Evolutionary conservation across 2,329 filamentous ascomycete species (phyloP), one percentile per base, ranked within the genome.

Genomic region (Alternaria brassicicola): DNA sequence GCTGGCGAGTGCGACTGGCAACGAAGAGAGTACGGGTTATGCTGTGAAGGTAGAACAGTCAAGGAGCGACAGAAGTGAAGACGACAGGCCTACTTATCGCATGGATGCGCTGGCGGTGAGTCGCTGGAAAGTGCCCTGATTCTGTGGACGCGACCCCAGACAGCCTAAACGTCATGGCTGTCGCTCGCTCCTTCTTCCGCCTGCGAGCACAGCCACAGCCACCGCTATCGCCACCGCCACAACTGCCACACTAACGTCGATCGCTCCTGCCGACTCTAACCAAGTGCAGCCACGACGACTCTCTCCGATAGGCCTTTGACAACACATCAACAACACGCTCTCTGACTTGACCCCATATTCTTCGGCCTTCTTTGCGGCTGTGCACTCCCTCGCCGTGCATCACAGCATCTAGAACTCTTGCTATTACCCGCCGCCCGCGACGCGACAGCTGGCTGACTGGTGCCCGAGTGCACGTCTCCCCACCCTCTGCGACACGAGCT

Each of bases 361-460:
- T 64, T 63, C 60, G 46, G 7, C 68, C 67, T 66, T 66, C 61
- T 68, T 60, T 63, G 61, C 62, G 71, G 73, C 70, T 70, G 73
- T 75, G 69, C 67, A 68, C 54, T 3, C 3, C 8, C 35, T 39
- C 38, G 26, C 33, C 17, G 31, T 30, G 5, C 36, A 35, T 10
- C 33, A 45, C 6, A 60, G 36, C 61, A 39, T 35, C 62, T 66
- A 57, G 66, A 63, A 55, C 38, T 38, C 33, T 61, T 60, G 50
- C 54, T 42, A 46, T 51, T 25, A 47, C 49, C 49, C 43, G 48
- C 54, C 39, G 48, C 46, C 30, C 15, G 39, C 52, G 42, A 55
- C 49, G 52, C 57, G 49, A 55, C 52, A 39, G 45, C 48, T 41
- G 30, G 23, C 47, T 45, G 46, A 41, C 38, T 47, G 49, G 28